These are phyloP conservation scores for Phytophthora cryptogea DNA, from an alignment of 352 stramenopile genomes.

Conservation along the genomic window DNA sequence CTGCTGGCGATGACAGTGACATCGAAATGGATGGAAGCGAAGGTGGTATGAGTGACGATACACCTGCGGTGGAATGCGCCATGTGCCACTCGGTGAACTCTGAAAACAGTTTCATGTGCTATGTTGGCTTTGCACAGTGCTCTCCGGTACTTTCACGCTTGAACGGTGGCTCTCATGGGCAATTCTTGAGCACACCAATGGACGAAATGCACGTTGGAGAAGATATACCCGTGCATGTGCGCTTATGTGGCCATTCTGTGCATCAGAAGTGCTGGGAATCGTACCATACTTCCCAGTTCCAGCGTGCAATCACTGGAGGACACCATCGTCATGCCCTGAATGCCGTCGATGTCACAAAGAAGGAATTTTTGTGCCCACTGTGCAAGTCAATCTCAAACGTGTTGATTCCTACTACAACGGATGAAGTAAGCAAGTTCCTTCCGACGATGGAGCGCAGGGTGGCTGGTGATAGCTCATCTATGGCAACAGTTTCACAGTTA, in stretches of 20 bases:
- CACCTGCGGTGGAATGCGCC: slow-evolving; percentile 62
- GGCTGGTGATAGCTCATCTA: slow-evolving; percentile 22
- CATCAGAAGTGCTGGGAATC: slow-evolving; percentile 95
- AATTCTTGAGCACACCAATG: slow-evolving; percentile 74
- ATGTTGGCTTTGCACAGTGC: slow-evolving; percentile 86
- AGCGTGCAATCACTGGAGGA: slow-evolving; percentile 91
- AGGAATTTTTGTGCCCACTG: slow-evolving; percentile 96
- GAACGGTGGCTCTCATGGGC: slow-evolving; percentile 58
- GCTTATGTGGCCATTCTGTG: slow-evolving; percentile 94
- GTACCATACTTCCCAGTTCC: slow-evolving; percentile 94
- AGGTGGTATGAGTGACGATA: slow-evolving; percentile 52
- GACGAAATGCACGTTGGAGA: slow-evolving; percentile 88
- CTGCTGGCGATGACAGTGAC: slow-evolving; percentile 31
- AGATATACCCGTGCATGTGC: slow-evolving; percentile 81
- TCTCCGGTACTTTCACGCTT: slow-evolving; percentile 73
- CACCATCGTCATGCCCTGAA: slow-evolving; percentile 93
- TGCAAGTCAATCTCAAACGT: slow-evolving; percentile 99
- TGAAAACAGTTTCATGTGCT: slow-evolving; percentile 86
- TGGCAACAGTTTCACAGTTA: slow-evolving; percentile 25
- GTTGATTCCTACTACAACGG: slow-evolving; percentile 87
- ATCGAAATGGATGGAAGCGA: slow-evolving; percentile 38
- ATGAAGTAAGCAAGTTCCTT: slow-evolving; percentile 51
- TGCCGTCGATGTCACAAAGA: slow-evolving; percentile 95
- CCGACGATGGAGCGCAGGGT: slow-evolving; percentile 24
- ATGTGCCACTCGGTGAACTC: slow-evolving; percentile 87